Conservation (phyloP, 805 yeast genomes). For the Starmera pachycereana region DNA sequence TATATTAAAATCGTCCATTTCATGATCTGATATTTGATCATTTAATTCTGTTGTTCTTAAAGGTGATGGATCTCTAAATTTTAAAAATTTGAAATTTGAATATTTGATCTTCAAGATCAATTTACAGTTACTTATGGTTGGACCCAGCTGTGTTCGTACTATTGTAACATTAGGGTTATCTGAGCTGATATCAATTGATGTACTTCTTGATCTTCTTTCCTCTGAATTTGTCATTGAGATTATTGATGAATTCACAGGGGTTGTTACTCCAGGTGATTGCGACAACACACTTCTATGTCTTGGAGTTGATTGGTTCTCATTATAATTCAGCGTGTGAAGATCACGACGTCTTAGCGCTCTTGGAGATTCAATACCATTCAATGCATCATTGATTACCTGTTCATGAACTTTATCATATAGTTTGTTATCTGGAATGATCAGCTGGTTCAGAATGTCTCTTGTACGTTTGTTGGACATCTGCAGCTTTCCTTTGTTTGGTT, state of each 20-base stretch:
- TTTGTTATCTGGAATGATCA: constrained; percentile 29
- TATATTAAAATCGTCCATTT: constrained; percentile 16
- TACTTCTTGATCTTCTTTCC: background rate
- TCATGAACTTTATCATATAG: constrained; percentile 25
- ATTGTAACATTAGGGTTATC: constrained; percentile 17
- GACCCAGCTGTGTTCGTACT: no score
- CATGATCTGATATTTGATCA: constrained; percentile 14
- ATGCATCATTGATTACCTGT: constrained; percentile 19
- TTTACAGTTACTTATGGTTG: constrained; percentile 7
- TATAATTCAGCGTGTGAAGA: background rate
- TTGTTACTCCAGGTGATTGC: no score
- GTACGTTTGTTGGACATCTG: constrained; percentile 15
- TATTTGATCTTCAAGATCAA: constrained; percentile 16
- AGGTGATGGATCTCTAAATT: constrained; percentile 18
- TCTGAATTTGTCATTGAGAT: background rate
- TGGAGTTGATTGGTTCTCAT: background rate
- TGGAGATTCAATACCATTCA: constrained; percentile 4
- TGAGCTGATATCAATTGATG: constrained; percentile 8
- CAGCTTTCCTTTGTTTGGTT: no score
- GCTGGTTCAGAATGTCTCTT: constrained; percentile 17
- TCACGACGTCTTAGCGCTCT: constrained; percentile 9
- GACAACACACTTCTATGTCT: no score
- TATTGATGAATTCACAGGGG: no score
- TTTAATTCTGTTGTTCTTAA: constrained; percentile 7
- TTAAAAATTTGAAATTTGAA: constrained; percentile 9